Base-by-base conservation (phyloP, 176 grass and related monocot genomes). In the Lolium rigidum region DNA sequence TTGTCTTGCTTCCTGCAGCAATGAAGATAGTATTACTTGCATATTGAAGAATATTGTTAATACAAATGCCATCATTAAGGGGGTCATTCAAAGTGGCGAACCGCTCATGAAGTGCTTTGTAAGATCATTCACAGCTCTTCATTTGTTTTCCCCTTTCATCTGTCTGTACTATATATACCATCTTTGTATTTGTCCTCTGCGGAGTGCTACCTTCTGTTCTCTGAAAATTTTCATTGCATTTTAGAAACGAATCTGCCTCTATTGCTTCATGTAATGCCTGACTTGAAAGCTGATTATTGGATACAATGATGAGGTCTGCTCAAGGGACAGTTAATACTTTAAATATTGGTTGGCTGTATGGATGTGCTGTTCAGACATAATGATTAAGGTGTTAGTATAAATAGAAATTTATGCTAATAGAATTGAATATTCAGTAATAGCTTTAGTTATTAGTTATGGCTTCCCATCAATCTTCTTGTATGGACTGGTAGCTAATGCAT, bases 11-110 rank as follows among this genome's bases (percentile, higher is more conserved):
- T 87, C 10, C 84, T 80, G 39, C 91, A 98, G 96, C 83, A 95
- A 95, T 70, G 96, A 98, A 86, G 96, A 98, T 88, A 92, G 88
- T 70, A 86, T 95, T 48, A 98, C 96, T 62, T 74, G 41, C 86
- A 98, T 95, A 86, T 87, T 98, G 78, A 95, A 86, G 86, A 90
- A 84, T 52, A 95, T 95, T 79, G 76, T 87, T 59, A 94, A 86
- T 76, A 87, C 88, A 74, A 98, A 98, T 77, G 94, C 93, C 37
- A 95, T 92, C 47, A 83, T 98, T 82, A 93, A 92, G 82, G 93
- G 92, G 64, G 85, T 79, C 82, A 88, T 98, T 91, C 88, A 95
- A 84, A 92, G 77, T 82, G 93, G 86, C 55, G 86, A 80, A 50
- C 78, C 79, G 25, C 41, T 90, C 63, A 52, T 11, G 56, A 95